A percentile compares a stretch with the other conserved stretches of the same genome.
Evolutionary conservation across 1,139 yeast genomes (phyloP).

Genomic region (Saccharomyces hybrid): DNA sequence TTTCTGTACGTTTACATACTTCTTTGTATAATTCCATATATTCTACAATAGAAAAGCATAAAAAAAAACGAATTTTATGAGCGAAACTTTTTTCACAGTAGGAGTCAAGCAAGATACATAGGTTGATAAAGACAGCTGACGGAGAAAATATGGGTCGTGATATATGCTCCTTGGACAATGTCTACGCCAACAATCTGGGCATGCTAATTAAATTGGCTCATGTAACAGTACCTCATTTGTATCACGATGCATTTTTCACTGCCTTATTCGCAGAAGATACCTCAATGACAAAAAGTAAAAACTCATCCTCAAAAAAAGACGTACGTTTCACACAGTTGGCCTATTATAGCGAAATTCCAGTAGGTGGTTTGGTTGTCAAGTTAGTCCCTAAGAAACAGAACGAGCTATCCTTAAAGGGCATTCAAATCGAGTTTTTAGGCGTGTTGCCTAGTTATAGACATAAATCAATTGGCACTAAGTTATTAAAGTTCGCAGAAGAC

Average conservation of each 20-base stretch:
- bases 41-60: not conserved
- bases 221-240: conserved; percentile 4
- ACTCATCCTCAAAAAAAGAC: conserved; percentile 7
- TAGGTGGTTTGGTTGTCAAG: conserved; percentile 57
- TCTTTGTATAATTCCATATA: conserved; percentile 16
- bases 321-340: conserved; percentile 34
- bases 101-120: too few species aligned
- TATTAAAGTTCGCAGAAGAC: conserved; percentile 48
- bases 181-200: conserved; percentile 24
- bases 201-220: conserved; percentile 9
- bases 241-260: conserved; percentile 12
- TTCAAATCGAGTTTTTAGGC: conserved; percentile 58
- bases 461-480: conserved; percentile 50
- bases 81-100: not conserved
- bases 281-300: conserved; percentile 3
- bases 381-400: conserved; percentile 27
- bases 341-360: conserved; percentile 61
- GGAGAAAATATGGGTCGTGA: conserved; percentile 16
- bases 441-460: conserved; percentile 56
- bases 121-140: not conserved
- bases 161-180: conserved; percentile 21
- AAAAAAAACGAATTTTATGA: not conserved
- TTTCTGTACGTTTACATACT: not conserved
- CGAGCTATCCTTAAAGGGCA: conserved; percentile 38
- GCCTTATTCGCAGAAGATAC: conserved; percentile 16